Evolutionary conservation across 2,329 filamentous ascomycete species (phyloP), one percentile per base, ranked within the genome.

Genomic region (Cyanodermella asteris): DNA sequence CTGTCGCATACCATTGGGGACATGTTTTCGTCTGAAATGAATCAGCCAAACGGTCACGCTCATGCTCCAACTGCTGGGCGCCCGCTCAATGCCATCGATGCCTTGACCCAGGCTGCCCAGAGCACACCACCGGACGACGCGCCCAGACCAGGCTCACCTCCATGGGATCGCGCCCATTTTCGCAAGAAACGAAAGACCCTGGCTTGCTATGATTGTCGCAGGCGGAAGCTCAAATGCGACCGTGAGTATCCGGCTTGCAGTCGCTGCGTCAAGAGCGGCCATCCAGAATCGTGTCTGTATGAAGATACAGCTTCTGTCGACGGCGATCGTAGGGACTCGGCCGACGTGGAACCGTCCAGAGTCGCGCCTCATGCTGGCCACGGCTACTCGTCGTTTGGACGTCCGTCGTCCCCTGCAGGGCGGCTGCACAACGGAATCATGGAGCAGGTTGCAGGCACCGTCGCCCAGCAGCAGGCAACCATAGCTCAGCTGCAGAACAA

Each of bases 171-270:
- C 8, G 11, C 18, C 8, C 18, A 19, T 19, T 19, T 19, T 10
- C 18, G 18, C 11, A 19, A 19, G 8, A 19, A 19, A 19, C 18
- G 18, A 8, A 8, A 8, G 8, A 8, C 50, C 7, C 42, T 51
- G 33, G 47, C 50, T 10, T 53, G 50, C 31, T 42, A 43, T 11
- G 47, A 47, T 18, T 53, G 50, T 31, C 46, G 50, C 27, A 45
- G 40, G 27, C 38, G 49, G 22, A 53, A 53, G 32, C 36, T 53
- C 17, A 49, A 46, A 29, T 53, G 50, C 29, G 50, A 53, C 31
- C 45, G 49, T 18, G 44, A 45, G 17, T 51, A 47, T 38, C 49
- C 49, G 7, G 39, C 40, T 3, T 53, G 49, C 29, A 38, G 42
- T 12, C 43, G 49, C 11, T 53, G 49, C 28, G 30, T 39, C 19